Conservation (phyloP, 805 yeast genomes). For the Barnettozyma salicaria region DNA sequence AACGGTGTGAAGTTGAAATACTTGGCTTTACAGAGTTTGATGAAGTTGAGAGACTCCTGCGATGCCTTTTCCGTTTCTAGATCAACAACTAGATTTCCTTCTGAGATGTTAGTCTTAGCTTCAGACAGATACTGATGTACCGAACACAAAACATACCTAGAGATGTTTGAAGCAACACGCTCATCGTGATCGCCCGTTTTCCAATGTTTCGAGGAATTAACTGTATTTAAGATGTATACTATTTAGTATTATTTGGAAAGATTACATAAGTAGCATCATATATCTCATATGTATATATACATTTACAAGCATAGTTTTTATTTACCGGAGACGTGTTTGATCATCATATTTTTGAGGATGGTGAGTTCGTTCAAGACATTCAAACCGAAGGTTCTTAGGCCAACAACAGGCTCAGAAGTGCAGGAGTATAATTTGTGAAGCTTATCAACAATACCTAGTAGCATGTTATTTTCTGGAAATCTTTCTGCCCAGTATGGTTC, state of each 20-base stretch:
- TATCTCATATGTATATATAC: neutral
- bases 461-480: constrained; percentile 70
- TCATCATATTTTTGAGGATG: constrained; percentile 64
- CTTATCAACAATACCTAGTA: constrained; percentile 87
- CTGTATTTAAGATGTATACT: no score
- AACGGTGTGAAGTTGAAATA: constrained; percentile 50
- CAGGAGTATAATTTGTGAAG: constrained; percentile 81
- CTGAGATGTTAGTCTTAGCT: constrained; percentile 28
- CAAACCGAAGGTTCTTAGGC: constrained; percentile 70
- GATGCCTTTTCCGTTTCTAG: constrained; percentile 33
- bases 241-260: no score
- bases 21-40: constrained; percentile 47
- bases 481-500: constrained; percentile 86
- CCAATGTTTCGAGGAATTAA: no score
- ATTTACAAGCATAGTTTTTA: constrained; percentile 6
- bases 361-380: constrained; percentile 57
- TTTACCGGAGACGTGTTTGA: constrained; percentile 45
- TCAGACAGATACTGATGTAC: no score
- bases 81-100: constrained; percentile 49
- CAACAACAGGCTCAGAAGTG: constrained; percentile 67
- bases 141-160: constrained; percentile 32
- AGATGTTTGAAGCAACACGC: constrained; percentile 37
- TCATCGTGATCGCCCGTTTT: constrained; percentile 27
- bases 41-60: constrained; percentile 38
- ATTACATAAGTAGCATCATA: no score